A percentile compares a stretch with the other conserved stretches of the same genome.
Conservation (phyloP, 768 basidiomycete species). For the Rhodosporidiobolus odoratus region DNA sequence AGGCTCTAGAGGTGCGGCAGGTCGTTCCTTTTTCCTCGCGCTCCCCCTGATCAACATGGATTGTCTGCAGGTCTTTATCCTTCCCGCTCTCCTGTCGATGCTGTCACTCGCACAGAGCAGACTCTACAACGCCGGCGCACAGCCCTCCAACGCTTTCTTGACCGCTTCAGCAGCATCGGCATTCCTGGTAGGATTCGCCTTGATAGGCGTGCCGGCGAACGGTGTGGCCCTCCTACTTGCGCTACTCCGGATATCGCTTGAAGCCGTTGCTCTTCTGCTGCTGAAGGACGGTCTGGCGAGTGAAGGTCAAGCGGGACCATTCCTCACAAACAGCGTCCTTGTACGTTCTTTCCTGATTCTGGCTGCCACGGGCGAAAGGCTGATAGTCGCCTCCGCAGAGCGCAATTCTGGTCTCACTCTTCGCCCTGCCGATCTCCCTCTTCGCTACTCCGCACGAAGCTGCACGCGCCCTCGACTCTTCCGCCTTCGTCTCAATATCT, state of each 20-base stretch:
- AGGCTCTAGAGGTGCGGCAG: slow-evolving; percentile 27
- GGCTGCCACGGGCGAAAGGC: not conserved
- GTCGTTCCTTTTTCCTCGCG: not conserved
- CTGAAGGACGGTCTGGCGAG: slow-evolving; percentile 5
- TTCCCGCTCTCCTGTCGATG: slow-evolving; percentile 18
- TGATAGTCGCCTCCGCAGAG: not conserved
- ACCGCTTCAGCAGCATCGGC: not conserved
- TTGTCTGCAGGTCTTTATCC: slow-evolving; percentile 6
- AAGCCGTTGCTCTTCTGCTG: not conserved
- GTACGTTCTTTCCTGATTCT: not conserved
- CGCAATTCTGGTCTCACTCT: not conserved
- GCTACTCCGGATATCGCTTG: slow-evolving; percentile 3
- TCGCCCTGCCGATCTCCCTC: not conserved
- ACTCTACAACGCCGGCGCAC: not conserved
- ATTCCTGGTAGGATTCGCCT: slow-evolving; percentile 21
- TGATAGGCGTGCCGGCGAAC: slow-evolving; percentile 9
- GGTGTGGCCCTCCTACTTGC: not conserved
- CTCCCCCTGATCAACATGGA: not conserved
- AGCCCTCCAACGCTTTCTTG: not conserved
- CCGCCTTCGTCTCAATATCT: not conserved
- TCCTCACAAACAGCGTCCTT: not conserved
- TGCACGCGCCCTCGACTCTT: not conserved
- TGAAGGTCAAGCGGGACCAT: not conserved
- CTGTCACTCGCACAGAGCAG: not conserved
- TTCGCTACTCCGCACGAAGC: not conserved